Conservation (phyloP, 2,329 filamentous ascomycete genomes). For the Neofusicoccum ribis region DNA sequence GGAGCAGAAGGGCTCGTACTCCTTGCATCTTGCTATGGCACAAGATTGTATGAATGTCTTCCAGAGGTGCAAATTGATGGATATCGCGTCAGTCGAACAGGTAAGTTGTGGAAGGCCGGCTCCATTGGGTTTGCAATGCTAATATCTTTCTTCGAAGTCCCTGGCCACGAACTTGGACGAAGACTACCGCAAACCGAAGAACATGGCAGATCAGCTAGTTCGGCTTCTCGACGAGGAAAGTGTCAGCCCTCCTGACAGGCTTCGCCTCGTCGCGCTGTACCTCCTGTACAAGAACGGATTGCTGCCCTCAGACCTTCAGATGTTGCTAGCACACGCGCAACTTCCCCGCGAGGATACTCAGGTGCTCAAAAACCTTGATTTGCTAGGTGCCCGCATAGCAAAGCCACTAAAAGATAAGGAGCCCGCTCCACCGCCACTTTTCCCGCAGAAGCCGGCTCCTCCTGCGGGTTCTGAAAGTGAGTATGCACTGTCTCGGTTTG, state of each 20-base stretch:
- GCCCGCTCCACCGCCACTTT: conserved; percentile 65
- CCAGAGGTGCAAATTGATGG: conserved; percentile 77
- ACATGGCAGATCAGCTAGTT: conserved; percentile 80
- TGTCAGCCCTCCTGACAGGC: conserved; percentile 69
- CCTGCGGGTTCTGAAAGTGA: conserved; percentile 63
- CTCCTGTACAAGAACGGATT: conserved; percentile 84
- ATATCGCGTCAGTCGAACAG: conserved; percentile 87
- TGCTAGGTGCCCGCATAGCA: conserved; percentile 74
- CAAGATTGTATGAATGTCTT: conserved; percentile 97
- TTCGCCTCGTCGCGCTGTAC: conserved; percentile 84
- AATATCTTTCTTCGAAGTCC: conserved; percentile 47
- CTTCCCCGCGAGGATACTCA: conserved; percentile 73
- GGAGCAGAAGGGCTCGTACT: conserved; percentile 93
- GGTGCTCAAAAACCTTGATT: conserved; percentile 73
- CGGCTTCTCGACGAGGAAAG: conserved; percentile 84
- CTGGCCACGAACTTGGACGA: conserved; percentile 91
- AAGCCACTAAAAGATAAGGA: conserved; percentile 76
- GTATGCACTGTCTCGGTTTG: conserved; percentile 82
- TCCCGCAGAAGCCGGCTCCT: conserved; percentile 62
- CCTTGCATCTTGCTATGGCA: conserved; percentile 92
- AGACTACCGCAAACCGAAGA: conserved; percentile 87
- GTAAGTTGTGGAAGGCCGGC: conserved; percentile 32
- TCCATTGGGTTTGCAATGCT: not conserved
- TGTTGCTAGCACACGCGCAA: conserved; percentile 79
- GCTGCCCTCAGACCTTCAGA: conserved; percentile 77